phyloP scores from a whole-genome alignment of 73 alveolate genomes.

The Symbiodinium pilosum region DNA sequence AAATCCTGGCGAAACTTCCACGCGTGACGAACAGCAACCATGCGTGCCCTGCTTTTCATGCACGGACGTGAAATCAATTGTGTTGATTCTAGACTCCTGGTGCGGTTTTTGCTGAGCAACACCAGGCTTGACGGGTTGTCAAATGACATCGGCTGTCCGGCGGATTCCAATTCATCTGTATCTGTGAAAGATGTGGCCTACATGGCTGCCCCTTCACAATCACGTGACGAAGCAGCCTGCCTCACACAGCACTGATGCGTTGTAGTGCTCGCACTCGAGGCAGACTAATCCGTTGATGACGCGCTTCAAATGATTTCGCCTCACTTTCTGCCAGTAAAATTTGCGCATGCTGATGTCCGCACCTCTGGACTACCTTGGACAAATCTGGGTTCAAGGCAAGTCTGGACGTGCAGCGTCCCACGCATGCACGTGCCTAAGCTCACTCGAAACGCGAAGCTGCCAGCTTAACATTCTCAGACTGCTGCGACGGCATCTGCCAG shows the following conservation, averaged over 20 bases:
- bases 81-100: too few relatives aligned
- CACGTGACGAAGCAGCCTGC: not conserved
- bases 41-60: too few relatives aligned
- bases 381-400: not conserved
- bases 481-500: not conserved
- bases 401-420: constrained; percentile 95
- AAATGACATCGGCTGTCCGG: too few relatives aligned
- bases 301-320: constrained; percentile 91
- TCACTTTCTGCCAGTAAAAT: not conserved
- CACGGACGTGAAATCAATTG: too few relatives aligned
- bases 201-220: too few relatives aligned
- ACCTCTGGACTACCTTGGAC: too few relatives aligned
- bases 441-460: not conserved
- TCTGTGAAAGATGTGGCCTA: too few relatives aligned
- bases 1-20: too few relatives aligned
- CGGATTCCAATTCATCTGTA: too few relatives aligned
- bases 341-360: not conserved
- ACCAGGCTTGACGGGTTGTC: too few relatives aligned
- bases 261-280: constrained; percentile 95
- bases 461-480: not conserved
- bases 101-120: too few relatives aligned
- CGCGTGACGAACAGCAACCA: too few relatives aligned
- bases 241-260: constrained; percentile 90
- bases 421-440: constrained; percentile 61
- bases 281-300: constrained; percentile 91